Base-by-base conservation (phyloP, 805 yeast species). In the Saccharomycopsis schoenii region DNA sequence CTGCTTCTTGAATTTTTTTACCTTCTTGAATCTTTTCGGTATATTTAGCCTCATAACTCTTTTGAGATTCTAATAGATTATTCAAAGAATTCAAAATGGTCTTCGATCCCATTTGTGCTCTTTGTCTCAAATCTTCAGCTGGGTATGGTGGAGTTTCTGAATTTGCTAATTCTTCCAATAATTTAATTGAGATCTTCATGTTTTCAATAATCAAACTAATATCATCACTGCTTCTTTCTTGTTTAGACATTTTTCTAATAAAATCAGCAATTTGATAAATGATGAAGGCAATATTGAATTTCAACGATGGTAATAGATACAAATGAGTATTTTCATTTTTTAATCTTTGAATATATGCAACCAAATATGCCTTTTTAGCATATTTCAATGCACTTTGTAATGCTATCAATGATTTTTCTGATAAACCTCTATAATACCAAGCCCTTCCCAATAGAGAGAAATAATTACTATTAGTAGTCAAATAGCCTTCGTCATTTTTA, bases 211-310 rank as follows among this genome's bases (percentile, higher is more conserved):
- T 83, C 0, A 72, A 71, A 60, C 82, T 79, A 61, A 94, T 80
- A 62, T 85, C 90, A 15, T 76, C 79, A 58, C 84, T 72, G 1
- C 80, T 79, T 68, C 97, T 82, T 66, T 83, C 82, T 42, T 79
- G 79, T 8, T 78, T 74, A 1, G 82, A 76, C 41, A 84, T 71
- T 67, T 88, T 88, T 64, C 88, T 81, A 37, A 92, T 73, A 64
- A 83, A 83, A 65, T 91, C 97, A 0, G 97, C 97, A 60, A 89
- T 78, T 72, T 91, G 96, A 72, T 87, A 89, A 68, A 88, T 86
- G 57, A 93, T 78, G 69, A 86, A 87, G 0, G 97, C 96, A 58
- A 85, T 79, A 70, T 94, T 94, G 76, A 88, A 94, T 66, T 79
- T 80, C 65, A 85, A 76, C 9, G 84, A 75, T 8, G 80, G 74